A percentile compares a stretch with the other conserved stretches of the same genome.
phyloP scores from a whole-genome alignment of 2,329 filamentous ascomycete genomes.

The Drechslerella stenobrocha region DNA sequence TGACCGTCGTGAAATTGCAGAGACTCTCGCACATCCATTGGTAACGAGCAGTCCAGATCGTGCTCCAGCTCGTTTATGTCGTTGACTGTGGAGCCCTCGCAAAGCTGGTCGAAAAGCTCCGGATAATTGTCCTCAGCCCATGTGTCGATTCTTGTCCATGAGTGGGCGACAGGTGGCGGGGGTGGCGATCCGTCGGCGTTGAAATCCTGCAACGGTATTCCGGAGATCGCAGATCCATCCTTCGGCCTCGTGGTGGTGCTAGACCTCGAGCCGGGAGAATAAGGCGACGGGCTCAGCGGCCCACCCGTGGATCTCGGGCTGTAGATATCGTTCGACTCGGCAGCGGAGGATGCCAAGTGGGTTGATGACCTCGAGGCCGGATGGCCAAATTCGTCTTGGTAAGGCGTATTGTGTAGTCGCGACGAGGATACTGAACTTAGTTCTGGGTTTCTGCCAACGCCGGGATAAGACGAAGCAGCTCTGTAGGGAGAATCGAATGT shows the following conservation, averaged over 20 bases:
- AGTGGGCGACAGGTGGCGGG: slow-evolving; percentile 81
- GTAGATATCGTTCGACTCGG: slow-evolving; percentile 59
- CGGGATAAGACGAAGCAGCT: slow-evolving; percentile 53
- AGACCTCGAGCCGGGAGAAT: slow-evolving; percentile 89
- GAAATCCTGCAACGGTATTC: slow-evolving; percentile 97
- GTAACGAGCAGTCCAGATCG: slow-evolving; percentile 89
- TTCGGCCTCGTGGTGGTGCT: slow-evolving; percentile 68
- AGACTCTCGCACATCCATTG: slow-evolving; percentile 90
- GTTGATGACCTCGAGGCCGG: slow-evolving; percentile 61
- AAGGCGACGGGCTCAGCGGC: slow-evolving; percentile 65
- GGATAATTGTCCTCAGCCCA: slow-evolving; percentile 96
- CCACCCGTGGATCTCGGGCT: slow-evolving; percentile 60
- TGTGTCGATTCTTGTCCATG: slow-evolving; percentile 89
- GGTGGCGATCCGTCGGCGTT: slow-evolving; percentile 80
- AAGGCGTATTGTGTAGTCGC: slow-evolving; percentile 69
- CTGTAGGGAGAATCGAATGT: slow-evolving; percentile 90
- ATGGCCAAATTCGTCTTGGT: slow-evolving; percentile 75
- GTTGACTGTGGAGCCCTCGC: slow-evolving; percentile 88
- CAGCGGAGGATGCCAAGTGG: slow-evolving; percentile 66
- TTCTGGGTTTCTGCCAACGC: slow-evolving; percentile 76
- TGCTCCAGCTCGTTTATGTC: slow-evolving; percentile 97
- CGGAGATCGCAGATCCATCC: slow-evolving; percentile 62
- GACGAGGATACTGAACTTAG: slow-evolving; percentile 83
- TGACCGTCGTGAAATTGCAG: slow-evolving; percentile 92
- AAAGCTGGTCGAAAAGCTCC: slow-evolving; percentile 88